phyloP scores from a whole-genome alignment of 805 yeast species.

The Wilhelminamyces savonicus region DNA sequence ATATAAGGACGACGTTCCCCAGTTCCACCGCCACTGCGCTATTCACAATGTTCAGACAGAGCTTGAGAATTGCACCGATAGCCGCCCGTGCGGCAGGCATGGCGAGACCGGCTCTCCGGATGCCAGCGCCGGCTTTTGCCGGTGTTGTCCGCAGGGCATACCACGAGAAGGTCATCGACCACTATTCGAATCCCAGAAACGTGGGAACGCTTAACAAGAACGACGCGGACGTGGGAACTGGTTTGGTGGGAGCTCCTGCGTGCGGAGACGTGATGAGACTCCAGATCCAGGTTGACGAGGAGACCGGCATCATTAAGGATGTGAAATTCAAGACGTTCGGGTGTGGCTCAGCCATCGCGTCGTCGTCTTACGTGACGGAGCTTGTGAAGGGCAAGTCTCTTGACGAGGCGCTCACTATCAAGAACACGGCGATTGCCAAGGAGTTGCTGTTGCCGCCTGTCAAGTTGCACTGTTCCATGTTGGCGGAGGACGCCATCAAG shows the following conservation, averaged over 20 bases:
- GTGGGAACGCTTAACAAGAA: slow-evolving; percentile 88
- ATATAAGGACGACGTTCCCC: too few relatives aligned
- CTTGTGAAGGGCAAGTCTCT: slow-evolving; percentile 90
- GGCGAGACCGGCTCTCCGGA: too few relatives aligned
- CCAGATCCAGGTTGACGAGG: slow-evolving; percentile 89
- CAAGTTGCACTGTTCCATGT: slow-evolving; percentile 95
- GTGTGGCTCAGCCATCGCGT: slow-evolving; percentile 98
- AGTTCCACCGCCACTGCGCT: too few relatives aligned
- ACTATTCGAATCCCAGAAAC: slow-evolving; percentile 93
- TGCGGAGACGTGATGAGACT: slow-evolving; percentile 99
- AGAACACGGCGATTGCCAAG: slow-evolving; percentile 90
- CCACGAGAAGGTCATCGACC: slow-evolving; percentile 93
- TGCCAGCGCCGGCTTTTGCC: too few relatives aligned
- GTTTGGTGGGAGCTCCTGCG: slow-evolving; percentile 98
- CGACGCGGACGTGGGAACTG: slow-evolving; percentile 81
- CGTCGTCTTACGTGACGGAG: slow-evolving; percentile 91
- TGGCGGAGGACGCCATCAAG: slow-evolving; percentile 98
- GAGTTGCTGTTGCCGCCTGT: slow-evolving; percentile 96
- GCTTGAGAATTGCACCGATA: too few relatives aligned
- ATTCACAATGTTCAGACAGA: too few relatives aligned
- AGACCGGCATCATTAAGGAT: slow-evolving; percentile 84
- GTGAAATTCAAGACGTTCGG: slow-evolving; percentile 98
- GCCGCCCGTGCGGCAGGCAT: too few relatives aligned
- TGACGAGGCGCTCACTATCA: slow-evolving; percentile 89
- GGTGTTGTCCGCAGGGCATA: slow-evolving; percentile 36